Conservation (phyloP, 139 green algal species). For the Edaphochlamys debaryana region DNA sequence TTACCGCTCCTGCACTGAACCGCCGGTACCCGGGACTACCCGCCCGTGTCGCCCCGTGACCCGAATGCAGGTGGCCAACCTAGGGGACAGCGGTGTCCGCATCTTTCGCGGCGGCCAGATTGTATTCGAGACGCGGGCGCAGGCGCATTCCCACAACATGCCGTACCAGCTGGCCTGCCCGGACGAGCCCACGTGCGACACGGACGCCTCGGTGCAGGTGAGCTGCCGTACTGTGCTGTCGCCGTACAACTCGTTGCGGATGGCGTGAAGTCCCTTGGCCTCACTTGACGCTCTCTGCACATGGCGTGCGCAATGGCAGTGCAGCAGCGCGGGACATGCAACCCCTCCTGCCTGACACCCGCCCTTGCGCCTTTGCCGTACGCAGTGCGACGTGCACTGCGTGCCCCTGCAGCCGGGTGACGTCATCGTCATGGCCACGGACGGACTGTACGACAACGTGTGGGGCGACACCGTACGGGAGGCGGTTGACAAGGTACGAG, state of each 20-base stretch:
- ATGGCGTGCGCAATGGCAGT: too few species aligned
- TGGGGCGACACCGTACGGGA: conserved; percentile 86
- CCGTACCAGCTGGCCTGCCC: conserved; percentile 84
- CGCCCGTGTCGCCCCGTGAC: too few species aligned
- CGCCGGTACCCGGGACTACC: too few species aligned
- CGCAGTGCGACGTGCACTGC: conserved; percentile 44
- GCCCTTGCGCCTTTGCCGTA: too few species aligned
- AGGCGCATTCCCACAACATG: conserved; percentile 96
- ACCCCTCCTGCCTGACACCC: too few species aligned
- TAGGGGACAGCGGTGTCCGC: conserved; percentile 83
- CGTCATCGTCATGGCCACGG: conserved; percentile 86
- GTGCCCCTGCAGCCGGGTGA: conserved; percentile 77
- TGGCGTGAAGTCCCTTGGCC: too few species aligned
- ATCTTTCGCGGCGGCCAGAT: conserved; percentile 71
- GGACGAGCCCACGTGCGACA: conserved; percentile 51
- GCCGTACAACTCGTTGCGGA: too few species aligned
- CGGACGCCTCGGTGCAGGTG: conserved; percentile 53
- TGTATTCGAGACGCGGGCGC: conserved; percentile 62
- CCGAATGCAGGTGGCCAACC: conserved; percentile 58
- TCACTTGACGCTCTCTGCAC: too few species aligned
- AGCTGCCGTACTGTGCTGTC: too few species aligned
- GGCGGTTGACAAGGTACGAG: conserved; percentile 37
- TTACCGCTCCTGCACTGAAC: too few species aligned
- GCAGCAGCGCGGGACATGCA: too few species aligned
- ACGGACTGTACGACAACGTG: conserved; percentile 98